Percentiles rank a stretch among this genome's conserved stretches.
These are phyloP conservation scores for Diplodia scrobiculata DNA, from an alignment of 2,329 filamentous ascomycete species.

Conservation along the genomic window DNA sequence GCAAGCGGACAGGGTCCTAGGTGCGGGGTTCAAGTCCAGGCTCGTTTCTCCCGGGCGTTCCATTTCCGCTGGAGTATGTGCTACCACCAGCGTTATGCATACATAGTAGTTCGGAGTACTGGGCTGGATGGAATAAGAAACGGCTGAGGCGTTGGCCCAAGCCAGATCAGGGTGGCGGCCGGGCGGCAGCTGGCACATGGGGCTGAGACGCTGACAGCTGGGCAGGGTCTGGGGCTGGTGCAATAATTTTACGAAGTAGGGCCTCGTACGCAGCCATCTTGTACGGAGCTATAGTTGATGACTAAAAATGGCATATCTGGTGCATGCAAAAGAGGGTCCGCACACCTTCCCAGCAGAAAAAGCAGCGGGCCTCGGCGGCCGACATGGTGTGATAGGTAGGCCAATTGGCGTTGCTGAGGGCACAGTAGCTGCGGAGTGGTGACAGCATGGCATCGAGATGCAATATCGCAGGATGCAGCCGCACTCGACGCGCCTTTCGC, in stretches of 20 bases:
- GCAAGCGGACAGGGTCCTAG: constrained; percentile 2
- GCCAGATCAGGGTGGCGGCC: constrained; percentile 10
- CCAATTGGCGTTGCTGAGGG: not conserved
- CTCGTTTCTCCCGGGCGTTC: not conserved
- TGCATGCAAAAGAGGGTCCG: constrained; percentile 20
- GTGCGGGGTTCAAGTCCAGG: constrained; percentile 12
- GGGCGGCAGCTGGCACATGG: constrained; percentile 8
- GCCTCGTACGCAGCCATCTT: not conserved
- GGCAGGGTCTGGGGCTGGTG: constrained; percentile 5
- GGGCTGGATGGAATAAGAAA: constrained; percentile 24
- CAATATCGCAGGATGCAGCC: constrained; percentile 10
- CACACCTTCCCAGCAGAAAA: not conserved
- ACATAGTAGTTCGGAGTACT: not conserved
- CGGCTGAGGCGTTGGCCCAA: constrained; percentile 14
- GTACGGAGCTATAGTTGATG: constrained; percentile 15
- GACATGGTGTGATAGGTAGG: constrained; percentile 6
- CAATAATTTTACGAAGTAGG: not conserved
- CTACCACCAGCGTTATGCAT: constrained; percentile 17
- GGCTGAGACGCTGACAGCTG: constrained; percentile 5
- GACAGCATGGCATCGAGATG: not conserved
- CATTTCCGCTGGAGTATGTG: constrained; percentile 8
- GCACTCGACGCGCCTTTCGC: not conserved
- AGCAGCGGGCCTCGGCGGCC: not conserved
- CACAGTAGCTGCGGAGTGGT: not conserved
- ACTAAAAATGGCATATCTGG: not conserved